Base-by-base conservation (phyloP, 169 alveolate species). In the Perkinsus chesapeaki region DNA sequence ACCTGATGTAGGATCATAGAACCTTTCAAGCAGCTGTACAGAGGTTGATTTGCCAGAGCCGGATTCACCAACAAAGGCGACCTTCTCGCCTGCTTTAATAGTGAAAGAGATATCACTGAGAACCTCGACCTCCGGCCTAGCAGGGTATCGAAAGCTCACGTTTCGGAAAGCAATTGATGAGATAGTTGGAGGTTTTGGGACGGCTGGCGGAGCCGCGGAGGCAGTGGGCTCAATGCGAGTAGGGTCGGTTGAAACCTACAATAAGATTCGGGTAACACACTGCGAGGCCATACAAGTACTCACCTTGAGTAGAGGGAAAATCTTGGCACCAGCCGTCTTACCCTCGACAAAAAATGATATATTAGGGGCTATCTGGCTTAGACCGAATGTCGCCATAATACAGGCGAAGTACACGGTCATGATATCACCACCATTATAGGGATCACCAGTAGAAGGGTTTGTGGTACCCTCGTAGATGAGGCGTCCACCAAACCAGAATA, bases 41-140 rank as follows among this genome's bases (percentile, higher is more conserved):
- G 98, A 97, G 10, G 99, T 98, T 39, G 99, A 97, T 95, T 99
- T 99, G n/a, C 99, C 99, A 38, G 99, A 97, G 7, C 99, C 99
- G 20, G 99, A 96, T 20, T 96, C 95, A 0, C 99, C 99, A 48
- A 97, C 98, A 91, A 98, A 94, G 47, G 98, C 99, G 9, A 98
- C 96, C 39, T 96, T 96, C 90, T 97, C 96, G 39, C 99, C 99
- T 31, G 98, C 96, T 39, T 95, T 92, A 34, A 98, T 95, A 91
- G 94, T 92, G 60, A 97, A 92, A 92, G 73, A 92, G 37, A 60
- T 34, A 23, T 60, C 82, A 23, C 37, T 20, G 37, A 60, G 31
- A 27, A 60, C 82, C 82, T 60, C 31, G 3, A 60, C 82, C 82
- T 60, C 82, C 23, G 95, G 73, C 92, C 97, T 94, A 1, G 96